Evolutionary conservation across 129 eudicot species (phyloP).

Genomic region (Glebionis coronaria): DNA sequence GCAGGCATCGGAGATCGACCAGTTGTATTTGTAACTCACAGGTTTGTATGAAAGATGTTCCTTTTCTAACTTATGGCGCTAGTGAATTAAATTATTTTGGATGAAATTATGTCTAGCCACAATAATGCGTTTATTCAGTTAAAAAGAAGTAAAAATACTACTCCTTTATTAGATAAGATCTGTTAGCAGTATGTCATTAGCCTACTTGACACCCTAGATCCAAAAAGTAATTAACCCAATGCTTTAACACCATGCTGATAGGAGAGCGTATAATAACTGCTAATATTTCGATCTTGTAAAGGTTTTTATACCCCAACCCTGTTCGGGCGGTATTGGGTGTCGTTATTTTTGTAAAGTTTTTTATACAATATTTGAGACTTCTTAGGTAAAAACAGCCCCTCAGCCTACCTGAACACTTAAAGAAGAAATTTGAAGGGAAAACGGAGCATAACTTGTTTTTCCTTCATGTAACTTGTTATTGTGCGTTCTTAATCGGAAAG

Average conservation of each 20-base stretch:
- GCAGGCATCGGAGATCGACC: slow-evolving; percentile 95
- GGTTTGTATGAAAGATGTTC: slow-evolving; percentile 39
- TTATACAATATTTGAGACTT: too few relatives aligned
- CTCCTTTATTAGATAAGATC: slow-evolving; percentile 12
- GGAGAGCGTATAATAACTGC: slow-evolving; percentile 7
- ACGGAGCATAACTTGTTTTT: background rate
- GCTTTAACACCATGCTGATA: background rate
- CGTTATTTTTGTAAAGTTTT: too few relatives aligned
- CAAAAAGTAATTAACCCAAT: background rate
- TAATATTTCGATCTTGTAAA: background rate
- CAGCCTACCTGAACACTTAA: background rate
- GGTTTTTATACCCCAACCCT: too few relatives aligned
- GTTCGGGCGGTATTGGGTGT: too few relatives aligned
- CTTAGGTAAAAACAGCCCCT: background rate
- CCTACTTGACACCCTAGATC: slow-evolving; percentile 1
- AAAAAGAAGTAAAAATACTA: background rate
- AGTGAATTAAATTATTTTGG: background rate
- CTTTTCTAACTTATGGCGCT: background rate
- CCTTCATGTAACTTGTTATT: background rate
- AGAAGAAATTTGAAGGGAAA: background rate
- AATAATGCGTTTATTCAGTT: background rate
- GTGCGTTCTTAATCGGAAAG: background rate
- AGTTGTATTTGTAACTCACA: slow-evolving; percentile 89
- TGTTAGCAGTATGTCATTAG: slow-evolving; percentile 7
- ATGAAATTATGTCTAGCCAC: background rate